Percentiles rank a stretch among this genome's conserved stretches.
phyloP scores from a whole-genome alignment of 2,329 filamentous ascomycete genomes.

The Ophioceras dolichostomum region DNA sequence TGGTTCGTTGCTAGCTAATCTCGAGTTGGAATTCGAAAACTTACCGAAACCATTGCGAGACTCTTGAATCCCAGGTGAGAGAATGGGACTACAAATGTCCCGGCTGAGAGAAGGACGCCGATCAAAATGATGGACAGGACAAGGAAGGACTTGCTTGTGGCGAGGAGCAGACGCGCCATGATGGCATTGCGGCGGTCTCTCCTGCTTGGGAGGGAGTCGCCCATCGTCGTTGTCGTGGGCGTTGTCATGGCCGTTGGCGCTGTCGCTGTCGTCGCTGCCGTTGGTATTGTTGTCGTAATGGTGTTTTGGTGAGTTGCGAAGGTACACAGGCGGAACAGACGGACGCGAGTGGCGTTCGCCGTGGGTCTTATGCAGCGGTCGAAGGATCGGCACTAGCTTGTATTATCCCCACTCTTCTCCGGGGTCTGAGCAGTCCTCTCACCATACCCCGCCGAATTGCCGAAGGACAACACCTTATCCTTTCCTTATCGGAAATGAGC shows the following conservation, averaged over 20 bases:
- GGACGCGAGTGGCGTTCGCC: no score
- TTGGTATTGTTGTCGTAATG: not conserved
- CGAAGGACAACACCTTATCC: no score
- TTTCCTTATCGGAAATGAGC: no score
- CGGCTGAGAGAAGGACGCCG: not conserved
- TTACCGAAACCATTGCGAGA: constrained; percentile 1
- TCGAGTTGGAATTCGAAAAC: not conserved
- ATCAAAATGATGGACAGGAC: not conserved
- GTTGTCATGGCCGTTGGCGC: not conserved
- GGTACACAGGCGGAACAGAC: no score
- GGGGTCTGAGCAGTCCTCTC: no score
- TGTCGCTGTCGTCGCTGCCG: not conserved
- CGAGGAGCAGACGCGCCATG: not conserved
- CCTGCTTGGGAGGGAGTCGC: not conserved
- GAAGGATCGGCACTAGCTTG: no score
- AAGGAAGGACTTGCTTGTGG: not conserved
- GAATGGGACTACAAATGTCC: not conserved
- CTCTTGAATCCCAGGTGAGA: not conserved
- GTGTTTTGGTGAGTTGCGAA: no score
- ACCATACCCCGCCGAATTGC: no score
- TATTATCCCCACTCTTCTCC: no score
- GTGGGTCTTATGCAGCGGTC: no score
- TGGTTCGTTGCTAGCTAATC: no score
- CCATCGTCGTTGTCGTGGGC: no score
- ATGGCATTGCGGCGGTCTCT: not conserved